Conservation (phyloP, 2,329 filamentous ascomycete genomes). For the Tolypocladium tundrense region DNA sequence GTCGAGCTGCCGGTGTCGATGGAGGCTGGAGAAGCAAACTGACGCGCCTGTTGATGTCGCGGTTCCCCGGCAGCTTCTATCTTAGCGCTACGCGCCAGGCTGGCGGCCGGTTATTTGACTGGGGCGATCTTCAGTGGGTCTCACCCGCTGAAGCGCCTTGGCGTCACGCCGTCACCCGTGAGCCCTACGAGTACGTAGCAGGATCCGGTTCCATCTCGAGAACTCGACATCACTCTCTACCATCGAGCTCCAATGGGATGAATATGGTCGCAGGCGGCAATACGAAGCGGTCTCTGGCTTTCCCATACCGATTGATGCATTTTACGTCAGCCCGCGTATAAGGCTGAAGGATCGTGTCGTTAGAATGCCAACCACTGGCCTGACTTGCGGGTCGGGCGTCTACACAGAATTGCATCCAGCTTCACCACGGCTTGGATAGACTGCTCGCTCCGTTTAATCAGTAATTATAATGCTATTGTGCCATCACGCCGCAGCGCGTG, state of each 20-base stretch:
- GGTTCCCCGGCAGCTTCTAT: background rate
- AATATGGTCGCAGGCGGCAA: background rate
- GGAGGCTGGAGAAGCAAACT: background rate
- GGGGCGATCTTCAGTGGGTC: background rate
- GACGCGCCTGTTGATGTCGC: background rate
- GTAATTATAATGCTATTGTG: background rate
- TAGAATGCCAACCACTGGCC: too few species aligned
- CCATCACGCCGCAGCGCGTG: background rate
- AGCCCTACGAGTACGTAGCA: too few species aligned
- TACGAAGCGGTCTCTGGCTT: background rate
- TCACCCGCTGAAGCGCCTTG: background rate
- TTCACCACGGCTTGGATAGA: too few species aligned
- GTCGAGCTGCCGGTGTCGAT: background rate
- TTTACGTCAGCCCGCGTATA: background rate
- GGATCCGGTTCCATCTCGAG: background rate
- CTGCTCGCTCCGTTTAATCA: too few species aligned
- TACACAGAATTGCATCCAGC: too few species aligned
- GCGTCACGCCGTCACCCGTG: background rate
- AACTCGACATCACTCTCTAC: background rate
- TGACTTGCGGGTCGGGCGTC: too few species aligned
- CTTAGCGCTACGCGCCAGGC: background rate
- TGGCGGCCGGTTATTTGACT: background rate
- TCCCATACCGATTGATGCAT: background rate
- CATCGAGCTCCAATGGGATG: too few species aligned
- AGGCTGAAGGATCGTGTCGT: background rate